Evolutionary conservation across 768 basidiomycete genomes (phyloP), one percentile per base, ranked within the genome.

Genomic region (Holtermanniella nyarrowii): DNA sequence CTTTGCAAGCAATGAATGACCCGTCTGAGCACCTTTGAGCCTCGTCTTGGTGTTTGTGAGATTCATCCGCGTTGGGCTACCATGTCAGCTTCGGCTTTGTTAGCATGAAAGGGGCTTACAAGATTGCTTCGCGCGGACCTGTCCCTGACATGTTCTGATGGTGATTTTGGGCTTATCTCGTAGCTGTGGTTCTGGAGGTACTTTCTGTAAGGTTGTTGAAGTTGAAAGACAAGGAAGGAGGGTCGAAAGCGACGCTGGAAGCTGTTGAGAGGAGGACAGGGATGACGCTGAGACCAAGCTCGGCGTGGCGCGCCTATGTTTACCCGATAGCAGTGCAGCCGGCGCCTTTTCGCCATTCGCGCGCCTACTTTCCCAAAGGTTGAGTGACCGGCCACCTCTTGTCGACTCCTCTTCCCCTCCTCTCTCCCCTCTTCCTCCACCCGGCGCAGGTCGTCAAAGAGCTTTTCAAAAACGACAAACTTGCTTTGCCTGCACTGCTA

Each of bases 111-210:
- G 10, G 31, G 4, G 65, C 72, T 56, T 24, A 72, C 72, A 96
- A 71, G 62, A 95, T 79, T 73, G 86, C 87, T 76, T 96, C 91
- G 66, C 91, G 80, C 56, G 87, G 74, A 26, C 87, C 90, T 62
- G 85, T 77, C 27, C 90, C 88, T 26, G 91, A 89, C 91, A 95
- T 95, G 54, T n/a, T n/a, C n/a, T n/a, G n/a, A n/a, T n/a, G n/a
- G n/a, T n/a, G n/a, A n/a, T 26, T 65, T 20, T n/a, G 42, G 42
- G 42, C n/a, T 18, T 44, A 18, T 5, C 22, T 7, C 22, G 42
- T 11, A 10, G 42, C 42, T 7, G 20, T 43, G n/a, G 42, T 7
- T n/a, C 42, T 23, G 42, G 7, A 43, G 42, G 7, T 18, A 18
- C 42, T 18, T 10, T 37, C 31, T 37, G 42, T 11, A 11, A 7